Base-by-base conservation (phyloP, 805 yeast genomes). In the Teunomyces gatunensis region DNA sequence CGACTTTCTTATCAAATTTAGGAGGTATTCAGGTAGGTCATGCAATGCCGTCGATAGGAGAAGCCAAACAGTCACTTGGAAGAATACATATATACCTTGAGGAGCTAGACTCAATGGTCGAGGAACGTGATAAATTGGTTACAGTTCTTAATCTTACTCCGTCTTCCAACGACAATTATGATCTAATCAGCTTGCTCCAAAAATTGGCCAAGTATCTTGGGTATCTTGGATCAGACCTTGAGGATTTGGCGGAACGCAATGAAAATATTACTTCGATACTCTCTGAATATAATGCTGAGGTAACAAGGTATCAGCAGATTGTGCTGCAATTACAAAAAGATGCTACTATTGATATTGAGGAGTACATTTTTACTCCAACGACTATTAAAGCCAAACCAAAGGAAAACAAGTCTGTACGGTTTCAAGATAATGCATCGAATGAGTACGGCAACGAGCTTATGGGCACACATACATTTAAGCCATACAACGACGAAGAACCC, bases 141-240 rank as follows among this genome's bases (percentile, higher is more conserved):
- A 47, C 49, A 5, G 57, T 63, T 12, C 60, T 73, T 32, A 54
- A 61, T 28, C 61, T 72, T 29, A 56, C 67, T 20, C 78, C 78
- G 3, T 68, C 74, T 6, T 47, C 64, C 11, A 63, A 69, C 36
- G 77, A 73, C 48, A 70, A 68, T 47, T 60, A 59, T 52, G 77
- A 71, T 39, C 46, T 73, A 20, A 61, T 68, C 28, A 60, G 53
- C 36, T 55, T 57, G 33, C 57, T 73, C 39, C 54, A 57, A 25
- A 61, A 62, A 49, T 53, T 64, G 30, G 47, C 54, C 39, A 58
- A 68, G 45, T 57, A 59, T 37, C 55, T 72, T 30, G 55, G 47
- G 21, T 68, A 63, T 45, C 50, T 68, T 20, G 63, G 61, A 35
- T 62, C 58, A 11, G 75, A 70, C 44, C 47, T 67, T 10, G 36